Conservation (phyloP, 2,329 filamentous ascomycete species). For the Hypoxylon sp. region DNA sequence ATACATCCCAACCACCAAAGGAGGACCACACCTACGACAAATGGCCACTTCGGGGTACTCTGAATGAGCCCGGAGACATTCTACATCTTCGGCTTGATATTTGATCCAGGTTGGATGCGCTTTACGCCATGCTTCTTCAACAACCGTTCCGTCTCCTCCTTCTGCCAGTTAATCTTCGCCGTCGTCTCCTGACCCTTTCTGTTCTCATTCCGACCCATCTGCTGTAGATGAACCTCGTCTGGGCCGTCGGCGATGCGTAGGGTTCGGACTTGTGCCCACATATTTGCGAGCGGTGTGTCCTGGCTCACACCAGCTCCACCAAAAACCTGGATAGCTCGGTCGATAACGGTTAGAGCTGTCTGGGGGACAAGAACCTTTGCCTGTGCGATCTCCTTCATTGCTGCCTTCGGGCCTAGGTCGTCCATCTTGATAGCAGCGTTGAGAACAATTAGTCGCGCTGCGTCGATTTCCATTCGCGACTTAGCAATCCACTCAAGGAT, state of each 20-base stretch:
- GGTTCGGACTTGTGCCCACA: slow-evolving; percentile 86
- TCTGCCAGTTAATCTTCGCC: slow-evolving; percentile 74
- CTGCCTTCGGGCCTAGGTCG: slow-evolving; percentile 86
- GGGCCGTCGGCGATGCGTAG: slow-evolving; percentile 92
- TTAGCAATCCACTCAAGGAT: slow-evolving; percentile 96
- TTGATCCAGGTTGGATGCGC: slow-evolving; percentile 65
- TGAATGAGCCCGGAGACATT: background rate
- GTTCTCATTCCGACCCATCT: slow-evolving; percentile 86
- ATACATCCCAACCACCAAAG: background rate
- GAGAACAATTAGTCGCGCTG: slow-evolving; percentile 88
- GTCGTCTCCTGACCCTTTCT: slow-evolving; percentile 74
- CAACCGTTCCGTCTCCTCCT: slow-evolving; percentile 74
- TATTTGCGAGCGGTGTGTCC: slow-evolving; percentile 89
- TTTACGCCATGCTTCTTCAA: slow-evolving; percentile 70
- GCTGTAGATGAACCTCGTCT: slow-evolving; percentile 92
- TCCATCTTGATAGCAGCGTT: slow-evolving; percentile 98
- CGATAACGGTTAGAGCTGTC: slow-evolving; percentile 87
- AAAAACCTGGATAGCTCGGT: slow-evolving; percentile 93
- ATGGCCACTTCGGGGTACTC: background rate
- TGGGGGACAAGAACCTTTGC: slow-evolving; percentile 93
- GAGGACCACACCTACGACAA: background rate
- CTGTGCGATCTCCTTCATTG: slow-evolving; percentile 93
- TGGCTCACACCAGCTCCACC: slow-evolving; percentile 93
- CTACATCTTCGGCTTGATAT: slow-evolving; percentile 66
- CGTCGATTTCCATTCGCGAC: slow-evolving; percentile 93